These are phyloP conservation scores for Pseudogymnoascus sp. DNA, from an alignment of 2,329 filamentous ascomycete species.

Conservation along the genomic window DNA sequence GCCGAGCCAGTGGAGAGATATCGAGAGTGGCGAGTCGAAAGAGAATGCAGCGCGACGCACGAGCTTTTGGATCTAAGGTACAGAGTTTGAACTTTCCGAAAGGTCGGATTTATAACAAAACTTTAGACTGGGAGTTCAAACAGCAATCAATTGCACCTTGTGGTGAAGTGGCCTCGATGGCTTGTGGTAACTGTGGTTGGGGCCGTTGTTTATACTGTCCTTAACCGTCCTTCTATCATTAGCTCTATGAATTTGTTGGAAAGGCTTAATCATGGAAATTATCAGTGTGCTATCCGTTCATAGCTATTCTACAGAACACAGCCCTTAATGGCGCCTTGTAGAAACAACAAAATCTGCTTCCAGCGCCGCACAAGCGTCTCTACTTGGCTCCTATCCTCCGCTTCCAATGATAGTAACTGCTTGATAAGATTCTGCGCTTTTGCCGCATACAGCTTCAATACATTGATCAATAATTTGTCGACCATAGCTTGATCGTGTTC, in stretches of 20 bases:
- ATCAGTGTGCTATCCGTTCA: not conserved
- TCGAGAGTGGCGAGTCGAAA: not conserved
- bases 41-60: constrained; percentile 14
- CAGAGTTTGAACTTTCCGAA: not conserved
- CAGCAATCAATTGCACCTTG: not conserved
- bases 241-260: not conserved
- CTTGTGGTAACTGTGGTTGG: not conserved
- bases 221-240: not conserved
- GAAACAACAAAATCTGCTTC: constrained; percentile 7
- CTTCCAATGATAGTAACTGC: not conserved
- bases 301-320: not conserved
- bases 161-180: not conserved
- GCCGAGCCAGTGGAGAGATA: constrained; percentile 19
- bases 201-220: not conserved
- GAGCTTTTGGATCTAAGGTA: constrained; percentile 18
- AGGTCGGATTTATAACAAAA: not conserved
- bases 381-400: not conserved
- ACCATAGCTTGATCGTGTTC: constrained; percentile 34
- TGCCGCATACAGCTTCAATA: constrained; percentile 13
- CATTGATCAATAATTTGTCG: constrained; percentile 30
- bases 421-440: not conserved
- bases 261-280: not conserved
- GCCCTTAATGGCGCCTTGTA: not conserved
- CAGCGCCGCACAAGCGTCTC: constrained; percentile 7
- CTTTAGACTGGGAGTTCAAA: not conserved